phyloP scores from a whole-genome alignment of 2,329 filamentous ascomycete genomes.

The Rhytidhysteron rufulum region DNA sequence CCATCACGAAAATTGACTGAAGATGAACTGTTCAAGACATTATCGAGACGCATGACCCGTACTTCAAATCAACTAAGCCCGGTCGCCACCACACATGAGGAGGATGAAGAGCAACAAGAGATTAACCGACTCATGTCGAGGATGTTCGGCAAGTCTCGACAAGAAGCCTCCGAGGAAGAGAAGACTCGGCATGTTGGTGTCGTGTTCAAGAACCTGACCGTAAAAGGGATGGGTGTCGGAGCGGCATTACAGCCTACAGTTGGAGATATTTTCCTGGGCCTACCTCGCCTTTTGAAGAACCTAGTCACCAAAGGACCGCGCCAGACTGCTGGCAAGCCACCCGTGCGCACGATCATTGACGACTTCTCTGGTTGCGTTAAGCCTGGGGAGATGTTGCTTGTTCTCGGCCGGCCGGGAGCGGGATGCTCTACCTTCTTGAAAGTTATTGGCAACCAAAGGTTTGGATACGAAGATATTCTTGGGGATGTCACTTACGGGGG shows the following conservation, averaged over 20 bases:
- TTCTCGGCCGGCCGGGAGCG: slow-evolving; percentile 64
- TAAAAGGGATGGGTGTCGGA: slow-evolving; percentile 58
- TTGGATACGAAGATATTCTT: slow-evolving; percentile 55
- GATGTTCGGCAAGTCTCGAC: slow-evolving; percentile 65
- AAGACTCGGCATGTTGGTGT: slow-evolving; percentile 66
- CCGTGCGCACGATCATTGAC: slow-evolving; percentile 62
- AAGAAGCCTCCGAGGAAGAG: slow-evolving; percentile 64
- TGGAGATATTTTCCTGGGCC: slow-evolving; percentile 59
- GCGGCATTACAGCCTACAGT: slow-evolving; percentile 60
- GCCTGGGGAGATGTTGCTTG: slow-evolving; percentile 68
- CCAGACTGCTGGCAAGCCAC: slow-evolving; percentile 45
- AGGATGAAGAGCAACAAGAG: slow-evolving; percentile 46
- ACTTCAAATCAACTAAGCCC: slow-evolving; percentile 22
- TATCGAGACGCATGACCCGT: slow-evolving; percentile 49
- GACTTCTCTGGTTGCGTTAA: slow-evolving; percentile 65
- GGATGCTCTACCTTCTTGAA: slow-evolving; percentile 71
- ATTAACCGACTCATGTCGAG: slow-evolving; percentile 63
- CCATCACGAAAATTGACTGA: slow-evolving; percentile 37
- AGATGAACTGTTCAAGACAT: slow-evolving; percentile 49
- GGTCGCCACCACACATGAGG: slow-evolving; percentile 13
- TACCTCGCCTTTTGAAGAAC: slow-evolving; percentile 52
- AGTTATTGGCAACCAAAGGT: slow-evolving; percentile 61
- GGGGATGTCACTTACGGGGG: slow-evolving; percentile 57
- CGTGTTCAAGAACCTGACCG: slow-evolving; percentile 62
- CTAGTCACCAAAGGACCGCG: slow-evolving; percentile 42